These are phyloP conservation scores for Neofusicoccum sp. DNA, from an alignment of 2,329 filamentous ascomycete species.

Conservation along the genomic window DNA sequence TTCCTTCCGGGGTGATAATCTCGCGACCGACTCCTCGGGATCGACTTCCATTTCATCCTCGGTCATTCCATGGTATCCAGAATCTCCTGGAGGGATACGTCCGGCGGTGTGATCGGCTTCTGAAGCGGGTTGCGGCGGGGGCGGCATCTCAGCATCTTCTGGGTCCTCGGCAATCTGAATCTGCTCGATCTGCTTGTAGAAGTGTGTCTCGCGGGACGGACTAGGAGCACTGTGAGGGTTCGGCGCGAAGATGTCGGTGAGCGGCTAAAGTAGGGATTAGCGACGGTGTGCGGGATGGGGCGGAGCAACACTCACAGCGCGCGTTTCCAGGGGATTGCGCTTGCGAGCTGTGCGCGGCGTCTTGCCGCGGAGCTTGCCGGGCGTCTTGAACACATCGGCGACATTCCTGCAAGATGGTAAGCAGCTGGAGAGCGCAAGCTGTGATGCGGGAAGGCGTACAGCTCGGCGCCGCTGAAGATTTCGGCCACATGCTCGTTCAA, in stretches of 20 bases:
- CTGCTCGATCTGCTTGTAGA: conserved; percentile 55
- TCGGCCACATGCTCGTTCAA: conserved; percentile 97
- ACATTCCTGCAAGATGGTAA: conserved; percentile 65
- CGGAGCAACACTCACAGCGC: conserved; percentile 62
- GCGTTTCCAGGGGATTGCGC: conserved; percentile 54
- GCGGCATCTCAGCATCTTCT: conserved; percentile 30
- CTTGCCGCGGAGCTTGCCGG: conserved; percentile 77
- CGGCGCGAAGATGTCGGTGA: conserved; percentile 49
- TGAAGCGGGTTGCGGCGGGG: conserved; percentile 8
- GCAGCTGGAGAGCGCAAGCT: conserved; percentile 13
- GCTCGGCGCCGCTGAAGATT: conserved; percentile 81
- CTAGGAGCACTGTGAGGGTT: conserved; percentile 48
- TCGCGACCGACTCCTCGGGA: conserved; percentile 14
- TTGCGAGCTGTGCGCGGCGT: conserved; percentile 72
- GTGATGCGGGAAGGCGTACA: conserved; percentile 59
- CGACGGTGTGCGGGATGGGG: conserved; percentile 48
- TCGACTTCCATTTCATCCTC: conserved; percentile 52
- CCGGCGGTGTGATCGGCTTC: conserved; percentile 16
- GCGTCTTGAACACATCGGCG: conserved; percentile 93
- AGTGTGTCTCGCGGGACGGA: conserved; percentile 52
- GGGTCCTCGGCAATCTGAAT: conserved; percentile 60
- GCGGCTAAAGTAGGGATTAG: conserved; percentile 39
- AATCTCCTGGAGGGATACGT: conserved; percentile 47
- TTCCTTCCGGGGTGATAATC: conserved; percentile 19
- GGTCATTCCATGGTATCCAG: conserved; percentile 68